Conservation (phyloP, 73 alveolate species). For the Halteria grandinella region DNA sequence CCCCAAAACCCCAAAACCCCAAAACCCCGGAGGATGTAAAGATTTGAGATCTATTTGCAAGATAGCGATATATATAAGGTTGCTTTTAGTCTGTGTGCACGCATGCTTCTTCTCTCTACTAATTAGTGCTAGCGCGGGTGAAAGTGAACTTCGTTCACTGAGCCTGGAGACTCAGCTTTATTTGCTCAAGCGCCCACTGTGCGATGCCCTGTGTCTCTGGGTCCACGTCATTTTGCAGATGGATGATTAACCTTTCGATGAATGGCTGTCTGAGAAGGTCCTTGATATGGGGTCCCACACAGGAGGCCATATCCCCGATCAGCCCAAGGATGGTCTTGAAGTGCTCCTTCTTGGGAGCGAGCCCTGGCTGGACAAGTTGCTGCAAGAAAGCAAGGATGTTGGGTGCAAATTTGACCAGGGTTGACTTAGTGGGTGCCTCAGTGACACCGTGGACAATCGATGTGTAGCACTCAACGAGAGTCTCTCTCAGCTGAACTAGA, state of each 20-base stretch:
- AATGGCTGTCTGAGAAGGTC: constrained; percentile 2
- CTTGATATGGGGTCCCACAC: constrained; percentile 1
- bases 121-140: too few species aligned
- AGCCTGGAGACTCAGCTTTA: too few species aligned
- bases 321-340: constrained; percentile 46
- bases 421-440: neutral
- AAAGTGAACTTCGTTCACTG: too few species aligned
- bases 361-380: neutral
- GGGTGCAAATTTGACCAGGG: neutral
- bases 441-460: constrained; percentile 43
- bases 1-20: too few species aligned
- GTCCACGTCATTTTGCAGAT: neutral
- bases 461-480: constrained; percentile 54
- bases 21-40: too few species aligned
- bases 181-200: constrained; percentile 5
- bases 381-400: neutral
- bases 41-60: too few species aligned
- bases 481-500: constrained; percentile 9
- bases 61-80: too few species aligned
- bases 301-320: constrained; percentile 63
- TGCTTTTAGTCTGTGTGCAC: too few species aligned
- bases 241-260: constrained; percentile 1
- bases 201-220: constrained; percentile 38
- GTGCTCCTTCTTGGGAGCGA: neutral
- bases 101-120: too few species aligned